Percentiles rank a stretch among this genome's conserved stretches.
These are phyloP conservation scores for Herpotrichia juniperi DNA, from an alignment of 2,329 filamentous ascomycete genomes.

Conservation along the genomic window DNA sequence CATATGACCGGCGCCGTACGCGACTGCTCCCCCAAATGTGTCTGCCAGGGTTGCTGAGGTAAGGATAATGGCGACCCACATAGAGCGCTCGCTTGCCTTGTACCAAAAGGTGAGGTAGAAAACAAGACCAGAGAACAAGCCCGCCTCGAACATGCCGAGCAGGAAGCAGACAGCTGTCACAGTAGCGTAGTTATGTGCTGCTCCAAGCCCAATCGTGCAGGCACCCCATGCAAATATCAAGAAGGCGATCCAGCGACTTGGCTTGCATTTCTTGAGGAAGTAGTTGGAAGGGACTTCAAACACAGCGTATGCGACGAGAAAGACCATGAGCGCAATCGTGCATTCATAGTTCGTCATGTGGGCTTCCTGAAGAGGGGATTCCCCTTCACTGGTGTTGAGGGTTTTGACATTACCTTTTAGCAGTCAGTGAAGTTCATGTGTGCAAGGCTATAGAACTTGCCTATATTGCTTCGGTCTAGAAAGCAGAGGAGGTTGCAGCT, in stretches of 20 bases:
- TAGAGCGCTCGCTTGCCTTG: conserved; percentile 59
- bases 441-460: neutral
- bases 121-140: conserved; percentile 33
- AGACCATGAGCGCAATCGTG: conserved; percentile 24
- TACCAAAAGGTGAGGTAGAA: conserved; percentile 65
- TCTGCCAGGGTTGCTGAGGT: conserved; percentile 61
- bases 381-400: conserved; percentile 62
- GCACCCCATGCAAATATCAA: conserved; percentile 54
- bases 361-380: conserved; percentile 68
- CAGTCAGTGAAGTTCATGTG: neutral
- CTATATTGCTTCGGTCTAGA: no score
- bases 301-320: conserved; percentile 38
- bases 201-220: conserved; percentile 52
- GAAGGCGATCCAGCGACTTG: conserved; percentile 37
- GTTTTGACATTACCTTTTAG: conserved; percentile 66
- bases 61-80: conserved; percentile 63
- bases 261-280: conserved; percentile 62
- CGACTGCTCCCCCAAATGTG: conserved; percentile 60
- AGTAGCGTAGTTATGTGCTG: conserved; percentile 47
- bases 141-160: conserved; percentile 28
- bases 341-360: conserved; percentile 65
- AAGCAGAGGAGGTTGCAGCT: no score
- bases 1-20: no score
- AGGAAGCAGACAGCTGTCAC: conserved; percentile 50
- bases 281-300: conserved; percentile 62